Evolutionary conservation across 306 rosid genomes (phyloP), one percentile per base, ranked within the genome.

Genomic region (Prunus fruticosa): DNA sequence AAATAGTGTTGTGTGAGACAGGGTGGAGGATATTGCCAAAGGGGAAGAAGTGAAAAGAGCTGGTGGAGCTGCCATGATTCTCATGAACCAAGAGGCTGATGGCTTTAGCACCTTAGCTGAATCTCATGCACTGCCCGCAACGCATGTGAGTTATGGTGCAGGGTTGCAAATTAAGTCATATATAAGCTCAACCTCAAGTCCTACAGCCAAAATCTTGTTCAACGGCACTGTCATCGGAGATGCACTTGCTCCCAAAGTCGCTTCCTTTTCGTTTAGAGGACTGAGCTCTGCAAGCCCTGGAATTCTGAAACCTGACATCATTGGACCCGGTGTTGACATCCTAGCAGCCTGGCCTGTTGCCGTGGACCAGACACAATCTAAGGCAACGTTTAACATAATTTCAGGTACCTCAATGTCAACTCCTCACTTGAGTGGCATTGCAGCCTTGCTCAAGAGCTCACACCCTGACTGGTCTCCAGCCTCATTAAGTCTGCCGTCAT

Each of bases 281-380:
- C 95, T 92, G 65, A 86, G 84, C 64, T 20, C 5, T 2, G 77
- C 9, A 14, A 86, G 92, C 67, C 82, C 85, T 0, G 89, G 92
- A 8, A 88, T 90, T 34, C 56, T 90, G 14, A 90, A 90, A 70
- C 96, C 96, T 0, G 89, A 88, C 80, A 88, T 90, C 6, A 58
- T 86, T 22, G 96, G 90, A 5, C 90, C 89, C 0, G 96, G 90
- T 5, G 83, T 88, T 11, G 84, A 63, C 85, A 90, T 90, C 71
- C 58, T 89, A 20, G 91, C 88, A 1, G 91, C 93, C 47, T 87
- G 88, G 89, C 80, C 56, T 3, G n/a, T 78, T 14, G 75, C 89
- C 0, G 58, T 84, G 51, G 91, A 78, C 77, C 61, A 89, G 15
- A 6, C 46, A 14, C 22, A n/a, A 6, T 23, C 56, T 49, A 69